Evolutionary conservation across 352 stramenopile genomes (phyloP), one percentile per base, ranked within the genome.

Genomic region (Aphanomyces euteiches): DNA sequence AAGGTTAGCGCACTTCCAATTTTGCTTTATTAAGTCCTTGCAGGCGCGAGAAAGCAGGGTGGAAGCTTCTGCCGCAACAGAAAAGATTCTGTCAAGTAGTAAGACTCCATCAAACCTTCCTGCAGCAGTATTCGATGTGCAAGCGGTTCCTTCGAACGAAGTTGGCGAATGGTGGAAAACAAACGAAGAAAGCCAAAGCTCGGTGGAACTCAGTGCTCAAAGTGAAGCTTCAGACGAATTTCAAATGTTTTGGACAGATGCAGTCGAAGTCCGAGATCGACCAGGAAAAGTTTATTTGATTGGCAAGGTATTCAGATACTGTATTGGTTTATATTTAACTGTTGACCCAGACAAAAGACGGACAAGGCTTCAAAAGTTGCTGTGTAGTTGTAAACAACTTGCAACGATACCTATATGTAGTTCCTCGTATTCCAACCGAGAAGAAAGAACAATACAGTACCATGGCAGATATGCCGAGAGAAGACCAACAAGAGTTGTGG

Each of bases 191-290:
- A 28, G 28, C 28, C 28, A 28, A 28, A 28, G 28, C 28, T 28
- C 28, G 28, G 28, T 28, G 28, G 28, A 28, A 28, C 28, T 28
- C 28, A 77, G 83, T 45, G 66, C 74, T 17, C 72, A 78, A 1
- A 75, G 64, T 0, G 74, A 87, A 8, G 58, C 7, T 47, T 75
- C 75, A 47, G 87, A 91, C 57, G 81, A 89, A 60, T 78, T 99
- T 17, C 88, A 95, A 73, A 90, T 99, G 79, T 99, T 96, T 79
- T 99, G 96, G 93, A 93, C 98, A 61, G 97, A 99, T 79, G 94
- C 95, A 0, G 86, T 94, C 19, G 98, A 99, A 87, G 88, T 97
- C 28, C 90, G 97, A 5, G 86, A 95, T 28, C 85, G 86, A 13
- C 91, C 90, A 28, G 97, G 98, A 13, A 95, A 96, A 57, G 87